Percentiles rank a stretch among this genome's conserved stretches.
Conservation (phyloP, 108 stramenopile species). For the Cyclotella kingstonii region DNA sequence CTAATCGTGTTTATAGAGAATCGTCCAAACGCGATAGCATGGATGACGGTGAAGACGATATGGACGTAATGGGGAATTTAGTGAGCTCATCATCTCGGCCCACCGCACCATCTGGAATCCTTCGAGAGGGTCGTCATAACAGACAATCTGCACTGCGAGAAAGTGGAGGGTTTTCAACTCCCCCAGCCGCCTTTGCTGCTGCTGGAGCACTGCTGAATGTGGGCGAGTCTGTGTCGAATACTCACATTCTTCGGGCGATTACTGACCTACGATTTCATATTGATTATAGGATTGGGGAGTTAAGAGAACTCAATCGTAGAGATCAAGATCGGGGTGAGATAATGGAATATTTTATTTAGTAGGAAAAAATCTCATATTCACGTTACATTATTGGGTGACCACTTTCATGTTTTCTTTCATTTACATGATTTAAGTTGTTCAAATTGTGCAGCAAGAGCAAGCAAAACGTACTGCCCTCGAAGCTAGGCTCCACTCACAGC, state of each 20-base stretch:
- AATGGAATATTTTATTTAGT: background rate
- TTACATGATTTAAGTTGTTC: slow-evolving; percentile 11
- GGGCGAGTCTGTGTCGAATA: slow-evolving; percentile 41
- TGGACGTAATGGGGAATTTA: slow-evolving; percentile 13
- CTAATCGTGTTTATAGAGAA: too few relatives aligned
- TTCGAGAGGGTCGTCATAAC: slow-evolving; percentile 33
- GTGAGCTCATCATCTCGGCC: slow-evolving; percentile 20
- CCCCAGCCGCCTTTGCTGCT: background rate
- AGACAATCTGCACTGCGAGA: slow-evolving; percentile 6
- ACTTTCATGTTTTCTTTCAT: background rate
- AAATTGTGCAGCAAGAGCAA: slow-evolving; percentile 49
- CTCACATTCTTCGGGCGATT: slow-evolving; percentile 43
- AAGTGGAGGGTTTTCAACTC: background rate
- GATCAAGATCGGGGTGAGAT: slow-evolving; percentile 35
- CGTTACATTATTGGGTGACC: too few relatives aligned
- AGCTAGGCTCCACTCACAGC: slow-evolving; percentile 48
- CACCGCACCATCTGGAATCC: slow-evolving; percentile 16
- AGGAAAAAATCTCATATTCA: too few relatives aligned
- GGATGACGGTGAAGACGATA: slow-evolving; percentile 4
- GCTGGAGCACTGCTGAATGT: slow-evolving; percentile 9
- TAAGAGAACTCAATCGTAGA: slow-evolving; percentile 20
- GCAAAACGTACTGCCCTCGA: slow-evolving; percentile 44
- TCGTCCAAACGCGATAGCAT: background rate
- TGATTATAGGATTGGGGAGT: slow-evolving; percentile 40
- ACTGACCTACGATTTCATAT: slow-evolving; percentile 40